Percentiles rank a stretch among this genome's conserved stretches.
These are phyloP conservation scores for Aureobasidium zeae DNA, from an alignment of 2,329 filamentous ascomycete genomes.

Conservation along the genomic window DNA sequence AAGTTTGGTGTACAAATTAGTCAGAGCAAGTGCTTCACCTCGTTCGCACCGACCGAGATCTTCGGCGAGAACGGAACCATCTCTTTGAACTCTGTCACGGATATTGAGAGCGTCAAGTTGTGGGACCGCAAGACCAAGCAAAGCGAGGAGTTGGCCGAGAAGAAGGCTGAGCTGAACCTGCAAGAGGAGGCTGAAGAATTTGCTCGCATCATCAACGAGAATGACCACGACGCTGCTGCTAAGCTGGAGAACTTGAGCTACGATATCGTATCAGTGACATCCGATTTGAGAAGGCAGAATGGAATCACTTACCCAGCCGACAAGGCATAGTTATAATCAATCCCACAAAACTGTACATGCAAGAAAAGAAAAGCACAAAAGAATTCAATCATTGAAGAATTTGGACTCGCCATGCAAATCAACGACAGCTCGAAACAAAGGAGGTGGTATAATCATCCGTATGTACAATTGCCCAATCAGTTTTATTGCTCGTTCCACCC, in stretches of 20 bases:
- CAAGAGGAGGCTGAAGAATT: slow-evolving; percentile 40
- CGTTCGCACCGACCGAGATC: slow-evolving; percentile 37
- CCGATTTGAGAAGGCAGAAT: slow-evolving; percentile 37
- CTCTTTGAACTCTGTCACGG: slow-evolving; percentile 36
- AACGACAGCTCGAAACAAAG: neutral
- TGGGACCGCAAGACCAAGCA: slow-evolving; percentile 37
- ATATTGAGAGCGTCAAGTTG: slow-evolving; percentile 35
- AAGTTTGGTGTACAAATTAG: slow-evolving; percentile 37
- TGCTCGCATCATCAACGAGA: slow-evolving; percentile 35
- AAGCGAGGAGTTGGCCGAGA: slow-evolving; percentile 32
- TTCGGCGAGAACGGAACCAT: slow-evolving; percentile 42
- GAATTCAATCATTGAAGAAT: too few relatives aligned
- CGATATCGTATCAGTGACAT: slow-evolving; percentile 35
- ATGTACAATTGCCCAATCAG: too few relatives aligned
- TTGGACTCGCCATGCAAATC: neutral
- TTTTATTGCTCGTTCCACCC: neutral
- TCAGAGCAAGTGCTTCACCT: slow-evolving; percentile 37
- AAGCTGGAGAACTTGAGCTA: slow-evolving; percentile 35
- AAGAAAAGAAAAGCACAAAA: neutral
- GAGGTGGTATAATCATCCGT: too few relatives aligned
- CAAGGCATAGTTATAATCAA: slow-evolving; percentile 4
- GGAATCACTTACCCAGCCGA: slow-evolving; percentile 30
- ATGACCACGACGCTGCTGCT: slow-evolving; percentile 30
- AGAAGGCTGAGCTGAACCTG: slow-evolving; percentile 37
- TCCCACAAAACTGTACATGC: neutral